Conservation (phyloP, 176 grass and related monocot genomes). For the Ensete glaucum region DNA sequence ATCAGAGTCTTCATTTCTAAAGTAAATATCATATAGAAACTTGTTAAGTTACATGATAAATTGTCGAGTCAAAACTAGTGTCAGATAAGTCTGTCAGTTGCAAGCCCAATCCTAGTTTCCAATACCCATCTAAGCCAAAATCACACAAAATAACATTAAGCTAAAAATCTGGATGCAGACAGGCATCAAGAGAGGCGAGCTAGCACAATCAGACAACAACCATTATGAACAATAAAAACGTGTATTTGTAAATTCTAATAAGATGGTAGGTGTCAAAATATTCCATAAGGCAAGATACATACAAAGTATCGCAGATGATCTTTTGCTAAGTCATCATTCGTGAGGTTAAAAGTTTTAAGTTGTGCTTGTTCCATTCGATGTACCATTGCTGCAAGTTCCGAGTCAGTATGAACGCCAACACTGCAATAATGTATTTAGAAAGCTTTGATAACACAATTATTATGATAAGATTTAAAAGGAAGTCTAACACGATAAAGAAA, state of each 20-base stretch:
- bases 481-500: not conserved
- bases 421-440: conserved; percentile 37
- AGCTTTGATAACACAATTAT: not conserved
- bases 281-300: conserved; percentile 29
- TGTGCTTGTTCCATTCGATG: conserved; percentile 53
- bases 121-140: too few species aligned
- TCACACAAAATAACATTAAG: not conserved
- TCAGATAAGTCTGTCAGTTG: not conserved
- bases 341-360: conserved; percentile 78
- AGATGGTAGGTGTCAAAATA: not conserved
- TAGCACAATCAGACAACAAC: not conserved
- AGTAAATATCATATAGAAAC: not conserved
- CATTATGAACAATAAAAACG: too few species aligned
- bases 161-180: not conserved
- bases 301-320: conserved; percentile 96
- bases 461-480: not conserved
- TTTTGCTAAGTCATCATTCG: conserved; percentile 72
- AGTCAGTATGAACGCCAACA: conserved; percentile 91
- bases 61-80: not conserved
- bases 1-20: too few species aligned
- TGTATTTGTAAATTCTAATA: not conserved
- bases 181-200: not conserved
- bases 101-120: too few species aligned
- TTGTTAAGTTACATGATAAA: not conserved
- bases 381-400: conserved; percentile 64